Percentiles rank a stretch among this genome's conserved stretches.
These are phyloP conservation scores for Conticribra guillardii DNA, from an alignment of 108 stramenopile genomes.

Conservation along the genomic window DNA sequence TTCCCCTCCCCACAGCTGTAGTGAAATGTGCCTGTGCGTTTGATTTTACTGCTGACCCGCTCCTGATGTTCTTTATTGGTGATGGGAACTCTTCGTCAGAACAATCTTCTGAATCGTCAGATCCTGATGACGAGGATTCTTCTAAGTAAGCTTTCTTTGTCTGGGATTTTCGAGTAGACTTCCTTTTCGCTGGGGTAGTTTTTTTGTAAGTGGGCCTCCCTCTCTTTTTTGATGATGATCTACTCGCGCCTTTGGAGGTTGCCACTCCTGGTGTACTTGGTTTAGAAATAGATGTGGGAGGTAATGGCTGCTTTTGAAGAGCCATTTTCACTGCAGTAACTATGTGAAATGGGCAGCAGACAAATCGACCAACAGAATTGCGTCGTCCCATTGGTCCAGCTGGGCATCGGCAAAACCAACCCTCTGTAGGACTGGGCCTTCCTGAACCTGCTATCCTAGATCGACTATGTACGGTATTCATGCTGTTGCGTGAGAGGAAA, in stretches of 20 bases:
- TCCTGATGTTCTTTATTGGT: not conserved
- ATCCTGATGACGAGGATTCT: conserved; percentile 11
- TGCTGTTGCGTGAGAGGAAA: conserved; percentile 17
- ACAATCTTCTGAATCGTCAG: not conserved
- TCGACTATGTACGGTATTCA: conserved; percentile 8
- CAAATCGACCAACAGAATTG: conserved; percentile 30
- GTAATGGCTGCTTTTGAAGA: not conserved
- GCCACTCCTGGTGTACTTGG: not conserved
- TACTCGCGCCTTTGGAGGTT: not conserved
- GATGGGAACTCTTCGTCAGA: not conserved
- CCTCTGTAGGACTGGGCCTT: conserved; percentile 1
- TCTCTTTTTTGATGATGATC: not conserved
- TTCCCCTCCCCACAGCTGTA: not conserved
- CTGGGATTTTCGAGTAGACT: not conserved
- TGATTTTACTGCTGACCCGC: not conserved
- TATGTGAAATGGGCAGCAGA: conserved; percentile 53
- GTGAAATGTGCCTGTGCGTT: not conserved
- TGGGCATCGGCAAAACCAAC: conserved; percentile 42
- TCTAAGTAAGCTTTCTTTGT: not conserved
- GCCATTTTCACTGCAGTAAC: conserved; percentile 17
- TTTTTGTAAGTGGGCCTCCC: not conserved
- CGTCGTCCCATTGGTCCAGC: conserved; percentile 36
- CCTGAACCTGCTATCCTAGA: not conserved
- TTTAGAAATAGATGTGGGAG: not conserved
- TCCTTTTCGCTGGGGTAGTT: conserved; percentile 2